Base-by-base conservation (phyloP, 2,329 filamentous ascomycete genomes). In the Plenodomus tracheiphilus region DNA sequence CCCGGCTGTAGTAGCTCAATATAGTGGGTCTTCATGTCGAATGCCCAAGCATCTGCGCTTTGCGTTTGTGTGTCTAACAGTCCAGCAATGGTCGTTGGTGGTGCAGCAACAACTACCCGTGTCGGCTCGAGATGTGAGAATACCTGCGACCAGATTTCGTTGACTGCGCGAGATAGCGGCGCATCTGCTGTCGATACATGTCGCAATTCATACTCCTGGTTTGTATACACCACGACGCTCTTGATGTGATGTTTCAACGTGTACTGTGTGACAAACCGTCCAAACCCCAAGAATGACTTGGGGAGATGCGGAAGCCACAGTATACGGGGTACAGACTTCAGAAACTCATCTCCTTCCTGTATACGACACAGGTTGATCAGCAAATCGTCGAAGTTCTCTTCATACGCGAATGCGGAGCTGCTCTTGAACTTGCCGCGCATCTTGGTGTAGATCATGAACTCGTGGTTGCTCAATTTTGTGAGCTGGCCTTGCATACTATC, bases 21-120 rank as follows among this genome's bases (percentile, higher is more conserved):
- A 35, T 86, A 78, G 58, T 90, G 86, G 44, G 82, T 80, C 6
- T 79, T 78, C 53, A 83, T 82, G 46, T 83, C 78, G 58, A 88
- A 89, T 19, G 80, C 80, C 84, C 85, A 87, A 4, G 75, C 75
- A 61, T 87, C 82, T 9, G 76, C 76, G 34, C 82, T 74, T 41
- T 81, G 79, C 21, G 88, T 74, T 48, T 75, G 77, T 4, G 80
- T 80, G 16, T 81, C 81, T 4, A 87, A 72, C 41, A 89, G 74
- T 0, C 78, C 78, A 1, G 85, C 84, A 7, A 91, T 75, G 16
- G 84, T 81, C 3, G 79, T 75, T 0, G 86, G 85, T 6, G 85
- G 81, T 0, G 85, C 85, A 2, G 74, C 58, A 7, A 77, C 68
- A 1, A 71, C 65, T 2, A 78, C 39, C 4, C 68, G 64, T 2